Evolutionary conservation across 139 green algal genomes (phyloP).

Genomic region (Tetraselmis striata): DNA sequence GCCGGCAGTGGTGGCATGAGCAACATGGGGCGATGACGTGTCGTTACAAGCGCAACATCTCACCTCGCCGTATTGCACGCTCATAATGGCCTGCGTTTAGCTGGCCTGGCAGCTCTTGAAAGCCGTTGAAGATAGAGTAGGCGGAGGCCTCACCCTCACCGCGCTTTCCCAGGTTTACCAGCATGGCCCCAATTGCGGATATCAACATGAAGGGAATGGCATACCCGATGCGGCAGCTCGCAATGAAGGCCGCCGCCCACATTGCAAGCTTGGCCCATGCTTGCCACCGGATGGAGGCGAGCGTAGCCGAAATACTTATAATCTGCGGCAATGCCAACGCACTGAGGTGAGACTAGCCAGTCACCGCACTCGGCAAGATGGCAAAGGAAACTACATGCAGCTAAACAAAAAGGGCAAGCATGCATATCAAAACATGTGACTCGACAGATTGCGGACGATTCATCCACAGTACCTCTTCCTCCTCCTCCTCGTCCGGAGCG

Average conservation of each 20-base stretch:
- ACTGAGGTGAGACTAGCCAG: too few relatives aligned
- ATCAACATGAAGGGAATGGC: background rate
- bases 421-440: too few relatives aligned
- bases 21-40: too few relatives aligned
- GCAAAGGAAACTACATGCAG: too few relatives aligned
- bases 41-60: background rate
- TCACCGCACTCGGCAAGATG: too few relatives aligned
- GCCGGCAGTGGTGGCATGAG: too few relatives aligned
- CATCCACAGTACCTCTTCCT: background rate
- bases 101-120: conserved; percentile 7
- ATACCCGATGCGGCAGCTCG: background rate
- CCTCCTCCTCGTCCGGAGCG: background rate
- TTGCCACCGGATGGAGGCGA: background rate
- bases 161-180: conserved; percentile 7
- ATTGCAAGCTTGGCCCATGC: background rate
- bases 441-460: too few relatives aligned
- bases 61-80: background rate
- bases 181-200: background rate
- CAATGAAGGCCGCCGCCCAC: background rate
- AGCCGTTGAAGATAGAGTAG: conserved; percentile 12
- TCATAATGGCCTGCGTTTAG: conserved; percentile 6
- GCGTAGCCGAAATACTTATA: background rate
- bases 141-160: conserved; percentile 3
- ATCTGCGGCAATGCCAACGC: too few relatives aligned
- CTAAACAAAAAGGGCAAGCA: too few relatives aligned